Conservation (phyloP, 2,329 filamentous ascomycete genomes). For the Bipolaris gigantea region DNA sequence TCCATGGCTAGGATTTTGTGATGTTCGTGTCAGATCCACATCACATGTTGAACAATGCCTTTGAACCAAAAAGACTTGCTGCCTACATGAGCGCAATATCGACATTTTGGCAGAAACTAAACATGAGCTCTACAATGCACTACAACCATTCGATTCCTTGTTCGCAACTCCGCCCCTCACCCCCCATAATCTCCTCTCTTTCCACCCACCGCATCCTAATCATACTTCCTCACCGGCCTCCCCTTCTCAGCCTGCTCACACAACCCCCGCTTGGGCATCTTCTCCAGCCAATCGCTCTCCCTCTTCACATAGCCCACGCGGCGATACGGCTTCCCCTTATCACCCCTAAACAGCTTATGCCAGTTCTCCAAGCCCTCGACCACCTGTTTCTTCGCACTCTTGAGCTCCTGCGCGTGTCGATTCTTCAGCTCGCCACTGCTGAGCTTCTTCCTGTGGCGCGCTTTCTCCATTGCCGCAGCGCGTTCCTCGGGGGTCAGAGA, state of each 20-base stretch:
- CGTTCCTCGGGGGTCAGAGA: conserved; percentile 26
- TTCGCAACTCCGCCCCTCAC: too few species aligned
- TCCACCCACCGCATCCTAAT: not conserved
- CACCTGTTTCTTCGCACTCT: conserved; percentile 66
- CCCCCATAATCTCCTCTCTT: not conserved
- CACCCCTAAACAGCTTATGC: conserved; percentile 73
- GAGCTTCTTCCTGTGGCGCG: conserved; percentile 24
- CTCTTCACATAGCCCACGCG: conserved; percentile 73
- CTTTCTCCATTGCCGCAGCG: conserved; percentile 33
- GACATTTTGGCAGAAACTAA: too few species aligned
- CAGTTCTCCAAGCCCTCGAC: conserved; percentile 73
- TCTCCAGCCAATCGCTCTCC: conserved; percentile 63
- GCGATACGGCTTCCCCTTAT: conserved; percentile 76
- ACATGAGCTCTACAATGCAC: too few species aligned
- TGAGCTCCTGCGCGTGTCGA: conserved; percentile 64
- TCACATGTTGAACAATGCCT: too few species aligned
- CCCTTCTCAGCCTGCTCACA: conserved; percentile 72
- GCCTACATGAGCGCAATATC: too few species aligned
- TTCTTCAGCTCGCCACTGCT: conserved; percentile 49
- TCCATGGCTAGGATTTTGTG: too few species aligned
- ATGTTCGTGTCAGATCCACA: too few species aligned
- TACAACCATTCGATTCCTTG: too few species aligned
- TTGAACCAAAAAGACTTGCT: too few species aligned
- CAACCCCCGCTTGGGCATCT: conserved; percentile 61
- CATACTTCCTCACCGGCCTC: conserved; percentile 57